Evolutionary conservation across 257 asterid species (phyloP).

Genomic region (Solanum chiquidenum): DNA sequence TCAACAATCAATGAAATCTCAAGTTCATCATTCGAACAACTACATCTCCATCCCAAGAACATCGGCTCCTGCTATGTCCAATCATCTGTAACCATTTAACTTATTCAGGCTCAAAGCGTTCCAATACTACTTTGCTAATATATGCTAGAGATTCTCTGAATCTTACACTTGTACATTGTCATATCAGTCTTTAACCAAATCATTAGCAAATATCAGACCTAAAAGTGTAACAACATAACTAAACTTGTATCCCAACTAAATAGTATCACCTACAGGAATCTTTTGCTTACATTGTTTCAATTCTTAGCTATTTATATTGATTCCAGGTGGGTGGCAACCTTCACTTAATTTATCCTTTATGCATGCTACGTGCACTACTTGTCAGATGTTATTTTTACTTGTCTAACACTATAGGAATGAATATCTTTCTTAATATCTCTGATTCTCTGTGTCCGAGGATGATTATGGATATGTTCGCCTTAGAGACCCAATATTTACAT

Average conservation of each 20-base stretch:
- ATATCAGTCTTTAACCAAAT: background rate
- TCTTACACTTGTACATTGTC: background rate
- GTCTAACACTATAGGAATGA: background rate
- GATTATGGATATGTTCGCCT: background rate
- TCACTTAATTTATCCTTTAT: background rate
- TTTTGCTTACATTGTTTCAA: background rate
- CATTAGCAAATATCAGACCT: background rate
- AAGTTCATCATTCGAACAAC: background rate
- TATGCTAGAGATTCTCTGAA: background rate
- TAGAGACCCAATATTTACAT: background rate
- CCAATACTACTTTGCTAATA: background rate
- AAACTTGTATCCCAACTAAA: background rate
- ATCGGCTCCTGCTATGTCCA: background rate
- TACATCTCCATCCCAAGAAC: background rate
- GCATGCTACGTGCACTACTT: background rate
- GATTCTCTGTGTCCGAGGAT: background rate
- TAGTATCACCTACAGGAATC: background rate
- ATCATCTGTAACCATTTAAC: background rate
- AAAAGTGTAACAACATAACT: background rate
- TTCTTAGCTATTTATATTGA: background rate
- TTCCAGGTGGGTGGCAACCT: background rate
- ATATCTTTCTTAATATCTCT: background rate
- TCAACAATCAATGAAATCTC: background rate
- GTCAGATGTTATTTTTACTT: background rate
- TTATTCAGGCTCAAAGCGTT: background rate